Base-by-base conservation (phyloP, 345 rosid species). In the Euphorbia tirucalli region DNA sequence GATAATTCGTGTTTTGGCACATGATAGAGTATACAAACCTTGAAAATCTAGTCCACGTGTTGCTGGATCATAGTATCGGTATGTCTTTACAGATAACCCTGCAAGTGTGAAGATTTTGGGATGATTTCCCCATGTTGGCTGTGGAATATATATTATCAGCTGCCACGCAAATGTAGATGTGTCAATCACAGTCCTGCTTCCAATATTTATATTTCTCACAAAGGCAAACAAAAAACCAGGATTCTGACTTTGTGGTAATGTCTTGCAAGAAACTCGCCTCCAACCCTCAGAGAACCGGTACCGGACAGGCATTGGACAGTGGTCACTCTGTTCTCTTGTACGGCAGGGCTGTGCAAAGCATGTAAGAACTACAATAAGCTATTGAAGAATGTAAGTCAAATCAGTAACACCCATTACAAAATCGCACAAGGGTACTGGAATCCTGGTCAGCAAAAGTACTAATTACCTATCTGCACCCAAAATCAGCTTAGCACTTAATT, bases 261-360 rank as follows among this genome's bases (percentile, higher is more conserved):
- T 71, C 82, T 86, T 5, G 89, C 89, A 73, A 92, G 78, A 85
- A 95, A 95, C 84, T 95, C 99, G 70, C 84, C 93, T 27, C 99
- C 99, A 70, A 95, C 99, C 85, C 99, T 90, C 71, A 90, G 59
- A 18, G 97, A 95, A 81, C 98, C 98, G 70, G 98, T 94, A 62
- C 97, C 98, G 73, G 98, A 94, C 84, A 95, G 83, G 82, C 98
- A 83, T 77, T 92, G 99, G 69, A 88, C 90, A 0, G 99, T 90
- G 55, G 93, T 78, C 74, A 95, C 92, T 82, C 99, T 87, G 56
- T 78, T 87, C 83, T 88, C 96, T 68, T 69, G 74, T 56, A 90
- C 80, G 0, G 97, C 92, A 43, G 96, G 96, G 86, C 99, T 95
- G 79, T 21, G 22, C 57, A 52, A 52, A 52, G 25, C 57, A 52